Conservation (phyloP, 2,329 filamentous ascomycete species). For the Colletotrichum spaethianum region DNA sequence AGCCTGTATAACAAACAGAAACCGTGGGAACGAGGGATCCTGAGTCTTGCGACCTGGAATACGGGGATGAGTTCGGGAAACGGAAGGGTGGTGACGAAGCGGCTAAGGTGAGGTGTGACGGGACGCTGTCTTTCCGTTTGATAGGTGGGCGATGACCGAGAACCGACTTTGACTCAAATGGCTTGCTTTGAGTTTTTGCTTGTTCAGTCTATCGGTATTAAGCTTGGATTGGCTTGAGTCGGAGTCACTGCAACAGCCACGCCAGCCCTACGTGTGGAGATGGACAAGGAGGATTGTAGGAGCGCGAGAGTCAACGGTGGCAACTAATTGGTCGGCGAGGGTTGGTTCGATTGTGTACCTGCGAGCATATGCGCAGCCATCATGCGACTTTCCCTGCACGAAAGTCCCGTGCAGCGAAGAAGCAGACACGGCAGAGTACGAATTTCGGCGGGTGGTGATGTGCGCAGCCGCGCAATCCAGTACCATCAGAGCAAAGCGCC, state of each 20-base stretch:
- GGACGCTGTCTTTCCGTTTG: constrained; percentile 8
- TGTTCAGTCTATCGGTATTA: not conserved
- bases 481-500: constrained; percentile 28
- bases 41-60: not conserved
- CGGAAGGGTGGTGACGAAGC: constrained; percentile 21
- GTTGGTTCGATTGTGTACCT: constrained; percentile 28
- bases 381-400: constrained; percentile 34
- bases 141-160: constrained; percentile 1
- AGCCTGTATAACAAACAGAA: constrained; percentile 17
- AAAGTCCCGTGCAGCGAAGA: constrained; percentile 36
- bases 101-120: constrained; percentile 1
- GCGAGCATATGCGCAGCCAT: constrained; percentile 18
- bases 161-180: constrained; percentile 34
- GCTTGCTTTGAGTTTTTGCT: constrained; percentile 40
- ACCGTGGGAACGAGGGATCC: constrained; percentile 7
- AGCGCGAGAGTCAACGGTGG: constrained; percentile 13
- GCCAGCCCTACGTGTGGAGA: constrained; percentile 40
- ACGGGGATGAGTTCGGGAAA: constrained; percentile 11
- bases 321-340: constrained; percentile 35
- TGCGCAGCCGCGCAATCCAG: constrained; percentile 37
- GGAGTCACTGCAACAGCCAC: constrained; percentile 11
- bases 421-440: not conserved
- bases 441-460: constrained; percentile 11
- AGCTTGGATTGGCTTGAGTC: constrained; percentile 3
- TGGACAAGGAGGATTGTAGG: not conserved